A percentile compares a stretch with the other conserved stretches of the same genome.
phyloP scores from a whole-genome alignment of 208 protist genomes.

The Plasmodiophora brassicae region DNA sequence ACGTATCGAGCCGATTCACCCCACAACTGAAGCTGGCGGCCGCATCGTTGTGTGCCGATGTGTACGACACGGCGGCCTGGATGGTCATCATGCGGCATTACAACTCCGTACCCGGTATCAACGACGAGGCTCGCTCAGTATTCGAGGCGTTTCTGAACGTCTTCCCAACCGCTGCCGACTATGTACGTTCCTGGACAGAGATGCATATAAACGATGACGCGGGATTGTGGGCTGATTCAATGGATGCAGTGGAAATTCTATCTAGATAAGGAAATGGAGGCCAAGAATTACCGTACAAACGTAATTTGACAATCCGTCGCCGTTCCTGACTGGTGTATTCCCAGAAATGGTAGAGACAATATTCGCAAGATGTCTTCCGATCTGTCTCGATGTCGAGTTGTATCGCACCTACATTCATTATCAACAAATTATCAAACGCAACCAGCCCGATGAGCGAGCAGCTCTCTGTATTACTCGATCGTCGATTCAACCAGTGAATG shows the following conservation, averaged over 20 bases:
- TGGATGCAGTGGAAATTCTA: background rate
- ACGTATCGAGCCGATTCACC: background rate
- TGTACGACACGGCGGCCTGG: constrained; percentile 12
- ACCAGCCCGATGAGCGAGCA: constrained; percentile 2
- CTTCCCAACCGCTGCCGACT: constrained; percentile 10
- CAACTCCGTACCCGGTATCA: background rate
- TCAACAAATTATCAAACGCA: background rate
- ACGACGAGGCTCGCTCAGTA: background rate
- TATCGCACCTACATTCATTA: constrained; percentile 6
- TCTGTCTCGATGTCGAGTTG: constrained; percentile 28
- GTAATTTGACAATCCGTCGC: no score
- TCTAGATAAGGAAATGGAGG: constrained; percentile 23
- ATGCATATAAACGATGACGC: no score
- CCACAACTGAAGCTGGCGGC: background rate
- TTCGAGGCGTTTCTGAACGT: constrained; percentile 10
- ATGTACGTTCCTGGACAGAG: no score
- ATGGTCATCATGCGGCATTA: constrained; percentile 15
- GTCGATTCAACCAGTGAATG: background rate
- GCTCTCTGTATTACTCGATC: background rate
- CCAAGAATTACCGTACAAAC: background rate
- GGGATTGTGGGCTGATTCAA: no score
- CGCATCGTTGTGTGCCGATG: background rate
- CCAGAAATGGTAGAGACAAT: background rate
- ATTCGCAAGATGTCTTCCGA: background rate
- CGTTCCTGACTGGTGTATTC: background rate